Percentiles rank a stretch among this genome's conserved stretches.
phyloP scores from a whole-genome alignment of 2,329 filamentous ascomycete species.

The Neobulgaria alba region DNA sequence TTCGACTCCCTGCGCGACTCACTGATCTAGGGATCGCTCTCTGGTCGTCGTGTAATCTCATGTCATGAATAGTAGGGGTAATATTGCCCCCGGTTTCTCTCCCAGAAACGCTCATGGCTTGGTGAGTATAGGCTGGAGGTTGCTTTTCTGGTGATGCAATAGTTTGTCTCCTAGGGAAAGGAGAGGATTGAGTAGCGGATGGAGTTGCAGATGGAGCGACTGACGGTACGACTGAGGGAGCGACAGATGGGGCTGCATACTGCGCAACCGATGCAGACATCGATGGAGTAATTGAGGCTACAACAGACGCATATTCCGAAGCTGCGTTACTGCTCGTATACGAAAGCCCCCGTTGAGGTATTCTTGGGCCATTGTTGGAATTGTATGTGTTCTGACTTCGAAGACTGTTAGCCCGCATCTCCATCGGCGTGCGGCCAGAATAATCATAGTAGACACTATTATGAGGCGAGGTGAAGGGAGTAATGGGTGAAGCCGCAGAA shows the following conservation, averaged over 20 bases:
- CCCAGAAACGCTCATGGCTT: background rate
- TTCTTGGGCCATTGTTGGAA: background rate
- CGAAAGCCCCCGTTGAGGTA: background rate
- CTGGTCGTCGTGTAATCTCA: background rate
- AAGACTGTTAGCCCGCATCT: background rate
- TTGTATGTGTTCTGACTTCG: background rate
- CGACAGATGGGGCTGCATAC: background rate
- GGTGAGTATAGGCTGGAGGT: background rate
- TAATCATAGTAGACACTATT: background rate
- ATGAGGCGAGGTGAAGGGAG: conserved; percentile 5
- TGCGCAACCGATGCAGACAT: background rate
- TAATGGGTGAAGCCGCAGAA: conserved; percentile 3
- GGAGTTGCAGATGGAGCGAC: background rate
- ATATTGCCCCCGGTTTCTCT: background rate
- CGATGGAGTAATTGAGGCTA: background rate
- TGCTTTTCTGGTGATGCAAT: too few relatives aligned
- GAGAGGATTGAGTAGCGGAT: background rate
- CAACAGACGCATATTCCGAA: background rate
- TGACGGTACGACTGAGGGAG: background rate
- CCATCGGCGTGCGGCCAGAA: background rate
- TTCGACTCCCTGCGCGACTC: background rate
- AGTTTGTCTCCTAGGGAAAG: background rate
- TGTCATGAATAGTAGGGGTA: background rate
- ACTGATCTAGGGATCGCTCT: background rate
- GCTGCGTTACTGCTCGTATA: background rate